phyloP scores from a whole-genome alignment of 1,284 basidiomycete species.

The Leccinum pallidistipes region DNA sequence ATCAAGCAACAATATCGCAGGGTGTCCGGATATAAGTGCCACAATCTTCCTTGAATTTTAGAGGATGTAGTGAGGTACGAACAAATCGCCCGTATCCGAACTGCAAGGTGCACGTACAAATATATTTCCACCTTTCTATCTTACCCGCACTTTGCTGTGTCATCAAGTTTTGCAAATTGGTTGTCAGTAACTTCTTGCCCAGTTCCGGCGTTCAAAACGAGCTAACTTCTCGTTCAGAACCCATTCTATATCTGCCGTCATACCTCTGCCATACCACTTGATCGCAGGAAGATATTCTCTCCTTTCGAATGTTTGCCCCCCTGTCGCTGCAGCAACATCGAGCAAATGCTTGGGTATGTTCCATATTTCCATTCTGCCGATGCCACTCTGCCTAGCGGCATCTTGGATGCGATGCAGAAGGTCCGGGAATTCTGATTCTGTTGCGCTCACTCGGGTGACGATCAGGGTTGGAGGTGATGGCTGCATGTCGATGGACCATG shows the following conservation, averaged over 20 bases:
- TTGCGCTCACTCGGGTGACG: conserved; percentile 50
- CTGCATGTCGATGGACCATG: conserved; percentile 52
- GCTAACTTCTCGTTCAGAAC: conserved; percentile 53
- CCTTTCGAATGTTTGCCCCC: conserved; percentile 42
- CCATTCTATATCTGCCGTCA: conserved; percentile 46
- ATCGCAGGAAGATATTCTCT: conserved; percentile 52
- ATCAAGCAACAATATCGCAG: background rate
- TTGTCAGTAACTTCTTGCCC: conserved; percentile 2
- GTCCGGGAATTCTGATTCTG: conserved; percentile 36
- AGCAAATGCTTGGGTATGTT: conserved; percentile 43
- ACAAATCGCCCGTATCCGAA: no score
- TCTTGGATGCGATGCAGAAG: conserved; percentile 43
- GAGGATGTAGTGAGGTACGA: background rate
- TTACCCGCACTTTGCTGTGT: no score
- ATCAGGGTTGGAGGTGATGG: conserved; percentile 41
- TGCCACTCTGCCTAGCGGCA: conserved; percentile 40
- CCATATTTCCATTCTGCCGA: conserved; percentile 56
- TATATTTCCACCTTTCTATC: no score
- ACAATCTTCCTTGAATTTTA: background rate
- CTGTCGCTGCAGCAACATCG: conserved; percentile 34
- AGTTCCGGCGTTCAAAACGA: background rate
- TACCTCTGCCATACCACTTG: conserved; percentile 61
- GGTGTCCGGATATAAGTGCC: background rate
- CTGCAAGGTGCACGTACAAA: no score
- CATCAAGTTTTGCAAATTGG: no score